These are phyloP conservation scores for Malassezia sympodialis DNA, from an alignment of 1,284 basidiomycete genomes.

Conservation along the genomic window DNA sequence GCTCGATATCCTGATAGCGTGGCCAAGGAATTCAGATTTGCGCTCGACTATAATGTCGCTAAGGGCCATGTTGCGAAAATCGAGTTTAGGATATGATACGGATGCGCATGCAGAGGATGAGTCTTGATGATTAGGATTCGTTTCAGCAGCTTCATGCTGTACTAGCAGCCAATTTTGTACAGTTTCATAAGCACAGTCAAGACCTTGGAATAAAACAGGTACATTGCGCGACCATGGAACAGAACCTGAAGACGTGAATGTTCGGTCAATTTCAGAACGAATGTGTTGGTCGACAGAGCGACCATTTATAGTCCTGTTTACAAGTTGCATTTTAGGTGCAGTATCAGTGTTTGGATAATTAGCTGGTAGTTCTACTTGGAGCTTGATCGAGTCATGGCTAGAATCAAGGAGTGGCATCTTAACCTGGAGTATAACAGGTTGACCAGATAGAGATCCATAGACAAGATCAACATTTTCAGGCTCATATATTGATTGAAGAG, in stretches of 20 bases:
- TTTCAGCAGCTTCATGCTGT: background rate
- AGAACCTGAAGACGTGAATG: background rate
- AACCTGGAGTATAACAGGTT: constrained; percentile 7
- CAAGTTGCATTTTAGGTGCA: constrained; percentile 2
- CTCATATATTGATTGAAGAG: constrained; percentile 41
- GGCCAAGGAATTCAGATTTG: constrained; percentile 47
- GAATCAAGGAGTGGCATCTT: background rate
- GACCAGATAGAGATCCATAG: constrained; percentile 28
- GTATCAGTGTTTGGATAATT: constrained; percentile 3
- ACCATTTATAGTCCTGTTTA: background rate
- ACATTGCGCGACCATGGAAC: constrained; percentile 26
- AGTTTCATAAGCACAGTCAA: constrained; percentile 42
- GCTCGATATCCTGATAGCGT: constrained; percentile 30
- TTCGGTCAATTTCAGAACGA: background rate
- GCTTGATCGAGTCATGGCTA: background rate
- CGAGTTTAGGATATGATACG: background rate
- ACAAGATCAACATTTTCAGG: constrained; percentile 31
- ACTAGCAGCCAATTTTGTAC: constrained; percentile 30
- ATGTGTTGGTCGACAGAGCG: constrained; percentile 8
- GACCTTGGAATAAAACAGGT: constrained; percentile 45
- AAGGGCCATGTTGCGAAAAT: constrained; percentile 19
- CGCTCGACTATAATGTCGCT: constrained; percentile 41
- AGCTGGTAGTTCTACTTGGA: background rate
- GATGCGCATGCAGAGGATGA: background rate
- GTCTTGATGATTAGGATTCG: background rate